Conservation (phyloP, 2,329 filamentous ascomycete species). For the Aspergillus calidoustus region DNA sequence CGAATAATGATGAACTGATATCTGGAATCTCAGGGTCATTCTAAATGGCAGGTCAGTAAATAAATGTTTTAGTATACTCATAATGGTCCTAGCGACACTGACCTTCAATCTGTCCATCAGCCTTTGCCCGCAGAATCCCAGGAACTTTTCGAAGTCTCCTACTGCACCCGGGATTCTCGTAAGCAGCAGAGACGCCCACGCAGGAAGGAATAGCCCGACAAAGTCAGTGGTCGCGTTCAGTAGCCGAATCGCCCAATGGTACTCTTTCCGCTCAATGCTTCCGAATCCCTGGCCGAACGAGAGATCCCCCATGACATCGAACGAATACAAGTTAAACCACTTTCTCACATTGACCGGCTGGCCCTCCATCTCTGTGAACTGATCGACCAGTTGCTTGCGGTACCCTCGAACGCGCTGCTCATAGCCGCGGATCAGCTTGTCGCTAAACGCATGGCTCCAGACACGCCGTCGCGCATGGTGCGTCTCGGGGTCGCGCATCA, state of each 20-base stretch:
- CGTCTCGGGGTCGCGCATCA: slow-evolving; percentile 39
- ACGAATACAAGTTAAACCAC: slow-evolving; percentile 36
- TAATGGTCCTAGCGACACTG: background rate
- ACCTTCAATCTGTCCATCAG: slow-evolving; percentile 16
- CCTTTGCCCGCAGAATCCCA: slow-evolving; percentile 14
- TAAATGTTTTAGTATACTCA: too few relatives aligned
- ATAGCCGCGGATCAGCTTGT: slow-evolving; percentile 48
- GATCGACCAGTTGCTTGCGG: slow-evolving; percentile 39
- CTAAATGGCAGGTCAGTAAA: background rate
- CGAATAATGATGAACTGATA: slow-evolving; percentile 32
- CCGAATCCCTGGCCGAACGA: slow-evolving; percentile 18
- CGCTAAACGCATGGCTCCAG: slow-evolving; percentile 49
- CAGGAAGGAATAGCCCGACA: slow-evolving; percentile 18
- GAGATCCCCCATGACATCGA: slow-evolving; percentile 25
- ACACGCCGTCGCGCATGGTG: slow-evolving; percentile 47
- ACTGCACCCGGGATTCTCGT: slow-evolving; percentile 2
- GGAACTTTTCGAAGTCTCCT: slow-evolving; percentile 3
- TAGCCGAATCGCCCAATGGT: slow-evolving; percentile 42
- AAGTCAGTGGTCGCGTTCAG: slow-evolving; percentile 39
- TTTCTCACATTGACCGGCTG: slow-evolving; percentile 42
- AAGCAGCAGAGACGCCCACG: slow-evolving; percentile 14
- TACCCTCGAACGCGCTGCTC: slow-evolving; percentile 43
- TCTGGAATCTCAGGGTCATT: slow-evolving; percentile 26
- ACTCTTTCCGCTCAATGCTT: slow-evolving; percentile 22
- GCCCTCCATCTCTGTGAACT: slow-evolving; percentile 34